Percentiles rank a stretch among this genome's conserved stretches.
These are phyloP conservation scores for Boletus speciosus DNA, from an alignment of 768 basidiomycete species.

Conservation along the genomic window DNA sequence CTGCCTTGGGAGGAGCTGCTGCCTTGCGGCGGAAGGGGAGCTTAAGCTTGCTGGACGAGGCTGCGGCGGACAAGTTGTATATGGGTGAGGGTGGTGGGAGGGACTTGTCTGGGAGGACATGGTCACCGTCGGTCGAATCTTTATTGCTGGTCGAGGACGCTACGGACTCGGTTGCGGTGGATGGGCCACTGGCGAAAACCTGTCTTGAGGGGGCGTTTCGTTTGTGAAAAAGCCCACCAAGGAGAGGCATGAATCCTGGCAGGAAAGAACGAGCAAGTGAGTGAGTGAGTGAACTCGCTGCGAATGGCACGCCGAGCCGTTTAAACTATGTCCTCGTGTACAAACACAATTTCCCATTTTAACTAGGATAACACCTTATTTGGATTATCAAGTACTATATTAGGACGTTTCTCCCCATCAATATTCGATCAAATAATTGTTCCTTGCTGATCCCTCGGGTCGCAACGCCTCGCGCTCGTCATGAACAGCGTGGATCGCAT, in stretches of 20 bases:
- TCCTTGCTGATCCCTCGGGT: constrained; percentile 1
- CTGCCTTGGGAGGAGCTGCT: constrained; percentile 10
- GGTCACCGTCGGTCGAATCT: constrained; percentile 32
- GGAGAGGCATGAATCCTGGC: constrained; percentile 23
- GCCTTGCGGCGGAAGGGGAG: constrained; percentile 43
- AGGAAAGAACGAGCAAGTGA: not conserved
- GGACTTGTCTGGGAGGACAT: constrained; percentile 27
- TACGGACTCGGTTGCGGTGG: constrained; percentile 12
- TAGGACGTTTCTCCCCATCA: not conserved
- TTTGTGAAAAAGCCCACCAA: constrained; percentile 28
- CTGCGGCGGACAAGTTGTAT: constrained; percentile 24
- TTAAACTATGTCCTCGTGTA: constrained; percentile 12
- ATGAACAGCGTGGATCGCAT: not conserved
- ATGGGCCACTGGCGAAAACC: not conserved
- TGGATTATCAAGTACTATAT: not conserved
- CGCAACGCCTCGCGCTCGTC: not conserved
- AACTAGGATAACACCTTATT: constrained; percentile 13
- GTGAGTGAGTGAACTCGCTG: not conserved
- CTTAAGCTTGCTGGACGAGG: constrained; percentile 43
- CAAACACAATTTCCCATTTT: constrained; percentile 1
- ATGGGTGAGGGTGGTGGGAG: constrained; percentile 1
- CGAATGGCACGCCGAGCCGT: not conserved
- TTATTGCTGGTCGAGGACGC: constrained; percentile 13
- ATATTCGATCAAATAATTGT: constrained; percentile 9
- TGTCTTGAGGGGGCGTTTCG: constrained; percentile 4